phyloP scores from a whole-genome alignment of 164 flowering plant species.

The Sedum album region DNA sequence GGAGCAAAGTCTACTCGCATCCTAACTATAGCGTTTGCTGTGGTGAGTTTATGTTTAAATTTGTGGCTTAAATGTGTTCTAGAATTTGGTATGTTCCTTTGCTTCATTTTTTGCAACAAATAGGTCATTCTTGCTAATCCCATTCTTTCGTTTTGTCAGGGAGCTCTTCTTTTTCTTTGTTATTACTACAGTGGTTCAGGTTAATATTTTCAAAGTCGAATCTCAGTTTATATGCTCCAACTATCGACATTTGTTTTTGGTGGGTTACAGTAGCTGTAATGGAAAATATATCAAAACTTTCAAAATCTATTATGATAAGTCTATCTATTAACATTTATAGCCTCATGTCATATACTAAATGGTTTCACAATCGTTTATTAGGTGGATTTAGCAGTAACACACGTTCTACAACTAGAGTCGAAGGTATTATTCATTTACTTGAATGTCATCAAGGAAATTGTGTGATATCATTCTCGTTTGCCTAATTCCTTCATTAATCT shows the following conservation, averaged over 20 bases:
- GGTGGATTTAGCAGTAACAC: neutral
- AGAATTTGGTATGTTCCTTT: no score
- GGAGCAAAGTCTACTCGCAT: slow-evolving; percentile 49
- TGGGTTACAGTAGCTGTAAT: no score
- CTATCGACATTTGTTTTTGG: neutral
- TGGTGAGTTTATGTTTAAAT: neutral
- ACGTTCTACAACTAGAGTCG: neutral
- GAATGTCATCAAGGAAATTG: neutral
- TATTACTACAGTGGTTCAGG: slow-evolving; percentile 6
- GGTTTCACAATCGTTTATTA: neutral
- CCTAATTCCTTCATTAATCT: neutral
- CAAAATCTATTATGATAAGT: no score
- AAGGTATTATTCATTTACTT: neutral
- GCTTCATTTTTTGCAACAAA: neutral
- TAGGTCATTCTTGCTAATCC: neutral
- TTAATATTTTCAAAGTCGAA: neutral
- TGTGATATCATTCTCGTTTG: neutral
- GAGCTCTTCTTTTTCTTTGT: neutral
- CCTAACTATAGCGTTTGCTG: slow-evolving; percentile 30
- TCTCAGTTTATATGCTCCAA: neutral
- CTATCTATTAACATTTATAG: no score
- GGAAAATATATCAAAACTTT: neutral
- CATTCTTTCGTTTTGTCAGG: neutral
- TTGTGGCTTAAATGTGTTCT: neutral
- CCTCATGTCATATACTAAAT: no score